phyloP scores from a whole-genome alignment of 2,329 filamentous ascomycete species.

The Neospermospora avenae region DNA sequence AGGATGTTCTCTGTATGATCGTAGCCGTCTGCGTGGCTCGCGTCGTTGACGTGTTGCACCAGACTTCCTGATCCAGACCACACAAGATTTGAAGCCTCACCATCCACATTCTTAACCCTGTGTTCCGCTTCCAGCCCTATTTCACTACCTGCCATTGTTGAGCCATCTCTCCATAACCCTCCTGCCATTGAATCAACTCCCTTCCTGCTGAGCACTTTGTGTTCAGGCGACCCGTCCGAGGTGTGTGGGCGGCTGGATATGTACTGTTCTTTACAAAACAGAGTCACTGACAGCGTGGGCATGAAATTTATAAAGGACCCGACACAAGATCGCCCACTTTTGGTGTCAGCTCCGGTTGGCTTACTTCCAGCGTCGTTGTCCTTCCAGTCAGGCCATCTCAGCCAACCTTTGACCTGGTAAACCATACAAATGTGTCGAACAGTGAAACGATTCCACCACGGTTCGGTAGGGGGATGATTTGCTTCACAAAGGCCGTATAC shows the following conservation, averaged over 20 bases:
- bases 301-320: background rate
- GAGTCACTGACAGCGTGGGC: background rate
- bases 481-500: conserved; percentile 4
- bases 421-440: background rate
- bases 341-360: conserved; percentile 1
- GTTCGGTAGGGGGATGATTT: background rate
- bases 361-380: background rate
- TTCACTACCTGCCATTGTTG: conserved; percentile 2
- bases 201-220: background rate
- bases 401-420: conserved; percentile 1
- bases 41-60: background rate
- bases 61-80: conserved; percentile 1
- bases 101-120: background rate
- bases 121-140: background rate
- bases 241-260: background rate
- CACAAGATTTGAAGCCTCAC: background rate
- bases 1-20: background rate
- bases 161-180: background rate
- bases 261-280: background rate
- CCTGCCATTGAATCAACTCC: background rate
- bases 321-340: conserved; percentile 3
- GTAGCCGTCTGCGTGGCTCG: conserved; percentile 1
- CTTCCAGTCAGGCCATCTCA: background rate
- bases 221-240: background rate
- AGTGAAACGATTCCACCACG: background rate